Evolutionary conservation across 192 early-diverging fungal genomes (phyloP).

Genomic region (Podila epigama): DNA sequence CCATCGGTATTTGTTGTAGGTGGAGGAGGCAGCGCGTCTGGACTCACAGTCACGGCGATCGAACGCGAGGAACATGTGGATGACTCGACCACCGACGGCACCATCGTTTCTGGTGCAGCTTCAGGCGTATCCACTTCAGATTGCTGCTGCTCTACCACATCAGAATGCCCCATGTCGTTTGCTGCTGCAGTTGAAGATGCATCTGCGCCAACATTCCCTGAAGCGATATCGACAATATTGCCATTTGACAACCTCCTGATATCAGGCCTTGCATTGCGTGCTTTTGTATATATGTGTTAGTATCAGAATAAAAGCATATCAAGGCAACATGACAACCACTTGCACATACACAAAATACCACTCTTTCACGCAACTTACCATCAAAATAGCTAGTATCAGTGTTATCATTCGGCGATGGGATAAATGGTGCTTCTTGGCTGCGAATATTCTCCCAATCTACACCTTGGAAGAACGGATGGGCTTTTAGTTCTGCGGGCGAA

Average conservation of each 20-base stretch:
- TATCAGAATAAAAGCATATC: too few species aligned
- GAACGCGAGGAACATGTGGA: too few species aligned
- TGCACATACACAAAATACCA: background rate
- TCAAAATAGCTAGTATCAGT: constrained; percentile 95
- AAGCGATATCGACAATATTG: constrained; percentile 56
- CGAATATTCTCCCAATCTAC: constrained; percentile 81
- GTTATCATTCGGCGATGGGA: constrained; percentile 81
- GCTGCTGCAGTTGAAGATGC: background rate
- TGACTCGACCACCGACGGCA: too few species aligned
- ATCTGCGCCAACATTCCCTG: constrained; percentile 11
- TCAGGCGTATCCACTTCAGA: background rate
- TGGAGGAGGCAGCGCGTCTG: background rate
- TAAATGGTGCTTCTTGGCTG: constrained; percentile 83
- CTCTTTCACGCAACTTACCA: constrained; percentile 35
- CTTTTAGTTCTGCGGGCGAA: constrained; percentile 69
- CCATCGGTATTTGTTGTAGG: constrained; percentile 2
- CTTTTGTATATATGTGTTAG: constrained; percentile 9
- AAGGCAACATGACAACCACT: constrained; percentile 5
- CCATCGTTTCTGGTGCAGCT: background rate
- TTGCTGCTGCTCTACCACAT: background rate
- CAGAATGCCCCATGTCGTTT: too few species aligned
- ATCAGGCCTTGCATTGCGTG: constrained; percentile 79
- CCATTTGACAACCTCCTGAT: constrained; percentile 77
- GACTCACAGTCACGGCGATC: background rate
- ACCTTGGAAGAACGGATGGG: constrained; percentile 76